phyloP scores from a whole-genome alignment of 2,329 filamentous ascomycete genomes.

The Mollisiaceae sp. region DNA sequence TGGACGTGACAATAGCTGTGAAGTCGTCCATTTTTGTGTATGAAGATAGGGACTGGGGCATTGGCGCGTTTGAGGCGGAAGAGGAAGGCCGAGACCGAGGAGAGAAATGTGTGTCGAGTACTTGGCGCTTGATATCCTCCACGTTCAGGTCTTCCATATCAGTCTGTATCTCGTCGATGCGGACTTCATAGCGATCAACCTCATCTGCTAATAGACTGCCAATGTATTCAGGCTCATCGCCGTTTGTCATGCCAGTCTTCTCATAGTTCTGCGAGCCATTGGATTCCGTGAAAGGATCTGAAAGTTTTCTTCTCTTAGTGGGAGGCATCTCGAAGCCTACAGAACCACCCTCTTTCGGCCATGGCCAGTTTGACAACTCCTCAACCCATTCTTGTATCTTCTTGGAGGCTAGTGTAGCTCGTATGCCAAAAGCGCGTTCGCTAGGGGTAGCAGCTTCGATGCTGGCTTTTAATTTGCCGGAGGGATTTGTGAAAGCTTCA shows the following conservation, averaged over 20 bases:
- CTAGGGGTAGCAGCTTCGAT: constrained; percentile 65
- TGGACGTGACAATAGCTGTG: constrained; percentile 87
- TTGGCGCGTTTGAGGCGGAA: constrained; percentile 50
- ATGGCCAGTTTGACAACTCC: constrained; percentile 68
- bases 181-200: constrained; percentile 70
- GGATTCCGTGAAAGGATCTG: constrained; percentile 25
- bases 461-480: constrained; percentile 59
- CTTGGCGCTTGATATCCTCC: constrained; percentile 88
- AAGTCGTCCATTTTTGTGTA: constrained; percentile 85
- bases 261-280: constrained; percentile 9
- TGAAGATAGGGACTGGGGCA: constrained; percentile 49
- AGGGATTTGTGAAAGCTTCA: constrained; percentile 61
- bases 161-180: constrained; percentile 74
- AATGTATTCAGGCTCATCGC: constrained; percentile 33
- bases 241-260: constrained; percentile 20
- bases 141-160: constrained; percentile 74
- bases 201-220: constrained; percentile 72
- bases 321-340: constrained; percentile 59
- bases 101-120: constrained; percentile 79
- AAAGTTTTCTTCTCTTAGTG: constrained; percentile 48
- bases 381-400: constrained; percentile 75
- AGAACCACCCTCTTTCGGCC: constrained; percentile 56
- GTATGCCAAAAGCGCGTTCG: constrained; percentile 74
- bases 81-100: constrained; percentile 60
- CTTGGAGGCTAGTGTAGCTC: constrained; percentile 72